Percentiles rank a stretch among this genome's conserved stretches.
These are phyloP conservation scores for Thielaviopsis musarum DNA, from an alignment of 2,329 filamentous ascomycete species.

Conservation along the genomic window DNA sequence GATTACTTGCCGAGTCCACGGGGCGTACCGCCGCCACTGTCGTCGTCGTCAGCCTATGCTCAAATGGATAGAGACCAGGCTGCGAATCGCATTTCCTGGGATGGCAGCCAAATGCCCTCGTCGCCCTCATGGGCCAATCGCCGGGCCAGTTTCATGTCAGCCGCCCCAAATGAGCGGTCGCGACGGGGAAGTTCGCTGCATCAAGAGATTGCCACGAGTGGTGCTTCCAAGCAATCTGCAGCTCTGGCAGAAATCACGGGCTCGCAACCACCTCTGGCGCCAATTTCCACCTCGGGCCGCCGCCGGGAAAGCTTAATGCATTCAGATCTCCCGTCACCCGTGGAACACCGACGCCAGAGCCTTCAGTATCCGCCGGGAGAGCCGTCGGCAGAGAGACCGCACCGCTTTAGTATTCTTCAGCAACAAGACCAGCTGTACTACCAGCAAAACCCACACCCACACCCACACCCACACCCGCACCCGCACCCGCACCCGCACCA, in stretches of 20 bases:
- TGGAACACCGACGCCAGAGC: neutral
- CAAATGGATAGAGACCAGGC: conserved; percentile 1
- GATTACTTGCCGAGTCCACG: neutral
- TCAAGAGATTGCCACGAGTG: neutral
- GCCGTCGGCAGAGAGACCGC: neutral
- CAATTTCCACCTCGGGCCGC: neutral
- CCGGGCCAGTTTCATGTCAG: neutral
- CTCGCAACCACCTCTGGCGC: neutral
- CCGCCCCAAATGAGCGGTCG: neutral
- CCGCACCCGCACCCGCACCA: neutral
- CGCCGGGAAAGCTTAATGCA: neutral
- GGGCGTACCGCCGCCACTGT: neutral
- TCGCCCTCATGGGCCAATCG: neutral
- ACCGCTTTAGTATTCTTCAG: conserved; percentile 3
- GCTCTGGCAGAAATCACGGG: neutral
- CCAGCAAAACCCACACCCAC: neutral
- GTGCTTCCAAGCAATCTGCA: neutral
- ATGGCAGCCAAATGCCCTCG: neutral
- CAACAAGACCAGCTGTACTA: neutral
- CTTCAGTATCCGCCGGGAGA: neutral
- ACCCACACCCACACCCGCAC: neutral
- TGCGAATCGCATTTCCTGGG: conserved; percentile 1
- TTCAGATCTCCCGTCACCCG: neutral
- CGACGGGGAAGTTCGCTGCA: conserved; percentile 3
- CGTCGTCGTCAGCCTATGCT: neutral